phyloP scores from a whole-genome alignment of 306 rosid species.

The Astragalus membranaceus region DNA sequence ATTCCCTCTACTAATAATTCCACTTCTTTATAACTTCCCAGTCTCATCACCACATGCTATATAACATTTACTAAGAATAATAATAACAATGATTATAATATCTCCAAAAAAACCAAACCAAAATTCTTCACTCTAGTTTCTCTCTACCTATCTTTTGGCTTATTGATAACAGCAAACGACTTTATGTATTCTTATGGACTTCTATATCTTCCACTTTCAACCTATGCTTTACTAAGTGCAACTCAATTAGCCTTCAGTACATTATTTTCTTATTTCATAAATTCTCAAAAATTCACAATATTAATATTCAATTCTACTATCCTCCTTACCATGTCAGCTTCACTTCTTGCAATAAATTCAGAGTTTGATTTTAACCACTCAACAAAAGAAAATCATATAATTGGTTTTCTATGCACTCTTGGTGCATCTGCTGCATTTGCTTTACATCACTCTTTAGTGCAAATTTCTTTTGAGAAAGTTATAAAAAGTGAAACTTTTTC shows the following conservation, averaged over 20 bases:
- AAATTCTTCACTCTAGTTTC: constrained; percentile 5
- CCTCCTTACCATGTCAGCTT: constrained; percentile 41
- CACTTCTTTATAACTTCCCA: constrained; percentile 22
- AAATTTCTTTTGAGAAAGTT: constrained; percentile 36
- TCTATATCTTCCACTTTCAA: constrained; percentile 46
- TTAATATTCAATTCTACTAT: constrained; percentile 39
- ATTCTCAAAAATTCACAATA: constrained; percentile 46
- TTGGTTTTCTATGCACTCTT: constrained; percentile 37
- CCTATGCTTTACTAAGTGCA: constrained; percentile 45
- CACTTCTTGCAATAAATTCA: constrained; percentile 36
- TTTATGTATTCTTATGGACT: constrained; percentile 59
- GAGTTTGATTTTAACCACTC: constrained; percentile 21
- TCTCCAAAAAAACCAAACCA: constrained; percentile 17
- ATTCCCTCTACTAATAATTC: constrained; percentile 39
- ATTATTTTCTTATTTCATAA: constrained; percentile 35
- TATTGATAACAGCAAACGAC: constrained; percentile 20
- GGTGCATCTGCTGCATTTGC: constrained; percentile 43
- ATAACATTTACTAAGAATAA: not conserved
- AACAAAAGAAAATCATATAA: constrained; percentile 23
- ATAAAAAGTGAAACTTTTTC: constrained; percentile 32
- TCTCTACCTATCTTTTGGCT: constrained; percentile 33
- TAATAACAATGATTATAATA: too few species aligned
- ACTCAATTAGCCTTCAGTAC: constrained; percentile 54
- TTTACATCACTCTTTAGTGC: constrained; percentile 37
- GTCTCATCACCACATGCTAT: not conserved